These are phyloP conservation scores for Sphaerulina vaccinii DNA, from an alignment of 2,329 filamentous ascomycete species.

Conservation along the genomic window DNA sequence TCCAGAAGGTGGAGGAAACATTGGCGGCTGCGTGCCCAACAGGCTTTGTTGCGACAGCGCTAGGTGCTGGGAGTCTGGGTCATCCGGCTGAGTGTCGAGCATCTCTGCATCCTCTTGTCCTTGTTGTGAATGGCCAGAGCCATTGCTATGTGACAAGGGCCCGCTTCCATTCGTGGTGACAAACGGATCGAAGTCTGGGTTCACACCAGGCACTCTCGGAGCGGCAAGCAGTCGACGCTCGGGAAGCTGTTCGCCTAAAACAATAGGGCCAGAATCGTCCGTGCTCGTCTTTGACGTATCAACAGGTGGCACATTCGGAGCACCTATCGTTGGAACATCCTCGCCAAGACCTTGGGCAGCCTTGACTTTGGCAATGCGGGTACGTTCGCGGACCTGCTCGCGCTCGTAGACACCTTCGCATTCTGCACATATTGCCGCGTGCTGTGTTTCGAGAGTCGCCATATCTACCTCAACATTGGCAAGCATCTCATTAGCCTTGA, in stretches of 20 bases:
- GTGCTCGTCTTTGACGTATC: constrained; percentile 44
- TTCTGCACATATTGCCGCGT: constrained; percentile 64
- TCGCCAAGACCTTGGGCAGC: constrained; percentile 64
- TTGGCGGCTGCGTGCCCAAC: constrained; percentile 48
- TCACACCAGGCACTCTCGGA: constrained; percentile 55
- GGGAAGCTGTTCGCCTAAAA: constrained; percentile 64
- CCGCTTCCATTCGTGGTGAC: constrained; percentile 41
- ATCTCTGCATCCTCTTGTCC: constrained; percentile 46
- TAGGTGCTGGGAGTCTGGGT: constrained; percentile 27
- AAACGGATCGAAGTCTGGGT: constrained; percentile 60
- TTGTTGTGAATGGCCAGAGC: constrained; percentile 42
- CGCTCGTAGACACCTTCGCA: constrained; percentile 80
- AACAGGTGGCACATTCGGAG: constrained; percentile 42
- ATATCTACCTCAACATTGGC: constrained; percentile 95
- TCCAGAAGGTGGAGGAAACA: constrained; percentile 64
- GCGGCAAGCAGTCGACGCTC: constrained; percentile 48
- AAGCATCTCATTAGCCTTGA: constrained; percentile 88
- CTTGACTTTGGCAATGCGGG: constrained; percentile 47
- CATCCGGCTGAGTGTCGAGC: constrained; percentile 41
- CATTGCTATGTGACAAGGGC: constrained; percentile 41
- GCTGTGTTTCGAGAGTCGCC: constrained; percentile 65
- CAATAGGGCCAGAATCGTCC: constrained; percentile 47
- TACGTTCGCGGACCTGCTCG: constrained; percentile 64
- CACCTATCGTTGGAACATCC: constrained; percentile 41
- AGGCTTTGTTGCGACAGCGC: constrained; percentile 28